Evolutionary conservation across 148 eudicot genomes (phyloP), one percentile per base, ranked within the genome.

Genomic region (Persicaria maculosa): DNA sequence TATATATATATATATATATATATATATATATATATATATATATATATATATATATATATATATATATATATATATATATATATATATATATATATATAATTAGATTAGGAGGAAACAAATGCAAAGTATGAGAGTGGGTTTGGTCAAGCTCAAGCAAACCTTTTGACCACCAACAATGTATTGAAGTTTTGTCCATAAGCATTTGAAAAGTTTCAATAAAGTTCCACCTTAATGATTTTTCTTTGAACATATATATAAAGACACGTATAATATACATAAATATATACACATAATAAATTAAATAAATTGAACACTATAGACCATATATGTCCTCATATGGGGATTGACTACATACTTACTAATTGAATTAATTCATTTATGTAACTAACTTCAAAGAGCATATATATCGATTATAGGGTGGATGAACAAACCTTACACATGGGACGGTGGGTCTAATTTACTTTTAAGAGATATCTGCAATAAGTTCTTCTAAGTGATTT

Each of bases 61-160:
- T n/a, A n/a, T n/a, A n/a, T n/a, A n/a, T n/a, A n/a, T n/a, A n/a
- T n/a, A n/a, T n/a, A n/a, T n/a, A n/a, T n/a, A n/a, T n/a, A n/a
- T n/a, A n/a, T n/a, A n/a, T n/a, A n/a, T n/a, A n/a, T n/a, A n/a
- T n/a, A n/a, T 31, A 40, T 55, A 57, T 59, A 14, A 36, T 65
- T 14, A 6, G 6, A 43, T 2, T 65, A 14, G 19, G 46, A 36
- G 43, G 44, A 65, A 65, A 65, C 12, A 17, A 65, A 65, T 40
- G 46, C 70, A 65, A 65, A 36, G 70, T 65, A 65, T 65, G 70
- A 14, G 70, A 40, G 16, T 65, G 46, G 47, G 15, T 65, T 65
- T 65, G 70, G 70, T 65, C 12, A 40, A 36, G 69, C 45, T 64
- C 17, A 64, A 36, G 67, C 62, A 57, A 59, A 64, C 7, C 68